Conservation (phyloP, 495 filamentous ascomycete species). For the Sphaerosporella brunnea region DNA sequence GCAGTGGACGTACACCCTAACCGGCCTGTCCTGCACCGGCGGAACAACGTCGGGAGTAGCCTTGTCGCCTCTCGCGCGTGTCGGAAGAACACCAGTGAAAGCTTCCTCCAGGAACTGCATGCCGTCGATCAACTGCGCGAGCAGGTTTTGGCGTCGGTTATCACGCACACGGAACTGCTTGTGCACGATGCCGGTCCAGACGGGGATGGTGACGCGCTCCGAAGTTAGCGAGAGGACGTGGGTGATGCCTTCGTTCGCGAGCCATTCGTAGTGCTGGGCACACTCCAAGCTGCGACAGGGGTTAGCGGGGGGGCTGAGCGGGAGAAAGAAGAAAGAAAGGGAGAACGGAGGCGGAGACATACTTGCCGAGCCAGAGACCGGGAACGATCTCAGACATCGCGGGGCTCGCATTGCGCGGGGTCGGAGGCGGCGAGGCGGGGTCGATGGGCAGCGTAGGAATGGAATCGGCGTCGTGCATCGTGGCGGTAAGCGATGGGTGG, state of each 20-base stretch:
- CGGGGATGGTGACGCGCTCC: not conserved
- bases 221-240: constrained; percentile 3
- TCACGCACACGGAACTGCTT: constrained; percentile 5
- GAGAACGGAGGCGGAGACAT: not conserved
- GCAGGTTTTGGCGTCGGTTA: not conserved
- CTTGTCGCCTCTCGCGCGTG: not conserved
- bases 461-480: no score
- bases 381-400: not conserved
- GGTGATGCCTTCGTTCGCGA: not conserved
- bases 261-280: not conserved
- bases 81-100: not conserved
- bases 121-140: not conserved
- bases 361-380: constrained; percentile 2
- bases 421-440: no score
- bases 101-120: constrained; percentile 4
- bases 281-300: not conserved
- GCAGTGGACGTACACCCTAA: constrained; percentile 26
- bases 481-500: no score
- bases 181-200: not conserved
- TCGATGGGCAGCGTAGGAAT: no score
- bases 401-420: no score
- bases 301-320: not conserved
- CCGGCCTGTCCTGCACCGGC: constrained; percentile 4
- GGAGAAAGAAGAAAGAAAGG: no score
- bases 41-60: not conserved